phyloP scores from a whole-genome alignment of 148 eudicot species.

The Hydrangea macrophylla region DNA sequence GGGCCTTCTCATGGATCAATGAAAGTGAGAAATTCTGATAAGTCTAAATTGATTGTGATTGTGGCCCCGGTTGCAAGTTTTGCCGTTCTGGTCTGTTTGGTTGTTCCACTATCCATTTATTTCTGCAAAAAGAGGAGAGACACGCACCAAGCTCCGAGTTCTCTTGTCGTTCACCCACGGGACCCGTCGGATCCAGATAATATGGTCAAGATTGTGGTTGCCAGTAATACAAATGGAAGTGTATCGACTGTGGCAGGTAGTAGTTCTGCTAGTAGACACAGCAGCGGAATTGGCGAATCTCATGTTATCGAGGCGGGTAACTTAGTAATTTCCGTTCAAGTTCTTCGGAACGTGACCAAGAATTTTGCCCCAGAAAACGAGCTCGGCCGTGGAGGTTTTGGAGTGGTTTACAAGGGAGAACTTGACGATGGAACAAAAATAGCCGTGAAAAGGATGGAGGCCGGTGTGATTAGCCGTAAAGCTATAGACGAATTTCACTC shows the following conservation, averaged over 20 bases:
- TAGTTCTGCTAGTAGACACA: constrained; percentile 59
- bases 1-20: constrained; percentile 9
- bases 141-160: constrained; percentile 39
- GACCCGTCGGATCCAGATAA: constrained; percentile 62
- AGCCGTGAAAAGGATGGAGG: constrained; percentile 96
- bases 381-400: constrained; percentile 97
- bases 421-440: constrained; percentile 90
- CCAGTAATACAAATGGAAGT: constrained; percentile 37
- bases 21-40: constrained; percentile 23
- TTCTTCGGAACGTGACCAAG: constrained; percentile 83
- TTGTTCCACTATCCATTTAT: constrained; percentile 50
- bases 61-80: constrained; percentile 55
- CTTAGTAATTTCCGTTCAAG: constrained; percentile 86
- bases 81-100: constrained; percentile 40
- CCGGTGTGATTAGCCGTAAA: constrained; percentile 71
- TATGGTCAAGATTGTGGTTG: constrained; percentile 65
- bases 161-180: constrained; percentile 78
- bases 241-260: constrained; percentile 39
- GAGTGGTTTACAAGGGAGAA: constrained; percentile 96
- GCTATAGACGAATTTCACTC: constrained; percentile 82
- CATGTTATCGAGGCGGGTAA: constrained; percentile 90
- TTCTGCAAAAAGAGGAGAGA: constrained; percentile 47
- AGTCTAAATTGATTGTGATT: constrained; percentile 42
- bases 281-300: constrained; percentile 46
- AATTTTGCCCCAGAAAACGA: constrained; percentile 84